phyloP scores from a whole-genome alignment of 2,329 filamentous ascomycete species.

The Trichophyton benhamiae region DNA sequence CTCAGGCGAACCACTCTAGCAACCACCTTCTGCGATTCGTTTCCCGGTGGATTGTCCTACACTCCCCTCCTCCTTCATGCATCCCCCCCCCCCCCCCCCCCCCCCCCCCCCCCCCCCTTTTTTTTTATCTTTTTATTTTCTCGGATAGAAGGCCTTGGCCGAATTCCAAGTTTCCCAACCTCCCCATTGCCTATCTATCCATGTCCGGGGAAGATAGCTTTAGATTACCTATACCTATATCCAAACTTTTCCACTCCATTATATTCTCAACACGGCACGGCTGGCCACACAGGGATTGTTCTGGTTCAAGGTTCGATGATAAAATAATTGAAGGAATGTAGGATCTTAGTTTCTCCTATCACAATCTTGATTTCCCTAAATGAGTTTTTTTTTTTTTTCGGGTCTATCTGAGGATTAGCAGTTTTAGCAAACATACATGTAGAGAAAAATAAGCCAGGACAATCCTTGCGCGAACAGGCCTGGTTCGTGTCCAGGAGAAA shows the following conservation, averaged over 20 bases:
- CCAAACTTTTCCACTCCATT: background rate
- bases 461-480: background rate
- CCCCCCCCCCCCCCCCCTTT: background rate
- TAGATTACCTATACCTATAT: background rate
- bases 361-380: slow-evolving; percentile 4
- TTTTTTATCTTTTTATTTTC: background rate
- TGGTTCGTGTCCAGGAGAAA: background rate
- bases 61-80: background rate
- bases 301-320: background rate
- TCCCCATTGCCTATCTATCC: too few relatives aligned
- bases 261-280: background rate
- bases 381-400: background rate
- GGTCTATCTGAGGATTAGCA: background rate
- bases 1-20: background rate
- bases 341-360: background rate
- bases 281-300: background rate
- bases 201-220: too few relatives aligned
- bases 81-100: background rate
- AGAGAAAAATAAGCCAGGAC: background rate
- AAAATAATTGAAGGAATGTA: background rate
- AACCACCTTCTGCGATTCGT: background rate
- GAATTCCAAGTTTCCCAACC: background rate
- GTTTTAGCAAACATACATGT: background rate
- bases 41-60: background rate
- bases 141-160: slow-evolving; percentile 6